Conservation (phyloP, 2,329 filamentous ascomycete genomes). For the Simplicillium aogashimaense region DNA sequence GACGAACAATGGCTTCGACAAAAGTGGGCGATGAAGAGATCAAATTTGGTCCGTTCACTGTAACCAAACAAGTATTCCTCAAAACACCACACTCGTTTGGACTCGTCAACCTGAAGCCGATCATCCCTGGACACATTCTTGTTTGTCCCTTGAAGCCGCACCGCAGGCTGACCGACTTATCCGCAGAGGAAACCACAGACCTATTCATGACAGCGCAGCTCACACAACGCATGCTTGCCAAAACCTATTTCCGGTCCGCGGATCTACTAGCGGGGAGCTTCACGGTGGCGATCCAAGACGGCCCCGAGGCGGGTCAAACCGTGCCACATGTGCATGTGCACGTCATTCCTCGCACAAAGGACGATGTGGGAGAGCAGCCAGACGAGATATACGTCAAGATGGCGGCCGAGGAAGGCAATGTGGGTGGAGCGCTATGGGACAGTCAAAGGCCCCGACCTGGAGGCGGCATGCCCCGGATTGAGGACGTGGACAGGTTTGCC, state of each 20-base stretch:
- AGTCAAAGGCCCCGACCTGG: conserved; percentile 35
- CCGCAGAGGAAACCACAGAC: conserved; percentile 61
- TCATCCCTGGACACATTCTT: conserved; percentile 87
- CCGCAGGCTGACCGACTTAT: conserved; percentile 66
- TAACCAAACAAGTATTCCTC: conserved; percentile 76
- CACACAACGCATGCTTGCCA: conserved; percentile 65
- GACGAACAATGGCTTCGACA: conserved; percentile 7
- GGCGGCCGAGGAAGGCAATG: conserved; percentile 76
- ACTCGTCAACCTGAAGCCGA: conserved; percentile 89
- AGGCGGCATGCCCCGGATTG: conserved; percentile 56
- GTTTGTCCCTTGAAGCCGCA: conserved; percentile 66
- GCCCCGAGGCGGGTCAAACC: conserved; percentile 80
- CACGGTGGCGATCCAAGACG: conserved; percentile 94
- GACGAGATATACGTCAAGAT: conserved; percentile 78
- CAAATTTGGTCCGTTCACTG: conserved; percentile 66
- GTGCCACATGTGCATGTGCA: conserved; percentile 92
- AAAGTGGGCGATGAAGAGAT: conserved; percentile 24
- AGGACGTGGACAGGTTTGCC: conserved; percentile 58
- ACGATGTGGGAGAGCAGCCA: conserved; percentile 35
- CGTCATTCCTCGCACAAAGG: conserved; percentile 64
- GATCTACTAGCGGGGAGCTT: conserved; percentile 56
- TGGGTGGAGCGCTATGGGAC: conserved; percentile 62
- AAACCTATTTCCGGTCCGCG: conserved; percentile 46
- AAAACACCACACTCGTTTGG: conserved; percentile 71
- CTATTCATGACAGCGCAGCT: conserved; percentile 81